Conservation (phyloP, 495 filamentous ascomycete species). For the Usnea hakonensis region DNA sequence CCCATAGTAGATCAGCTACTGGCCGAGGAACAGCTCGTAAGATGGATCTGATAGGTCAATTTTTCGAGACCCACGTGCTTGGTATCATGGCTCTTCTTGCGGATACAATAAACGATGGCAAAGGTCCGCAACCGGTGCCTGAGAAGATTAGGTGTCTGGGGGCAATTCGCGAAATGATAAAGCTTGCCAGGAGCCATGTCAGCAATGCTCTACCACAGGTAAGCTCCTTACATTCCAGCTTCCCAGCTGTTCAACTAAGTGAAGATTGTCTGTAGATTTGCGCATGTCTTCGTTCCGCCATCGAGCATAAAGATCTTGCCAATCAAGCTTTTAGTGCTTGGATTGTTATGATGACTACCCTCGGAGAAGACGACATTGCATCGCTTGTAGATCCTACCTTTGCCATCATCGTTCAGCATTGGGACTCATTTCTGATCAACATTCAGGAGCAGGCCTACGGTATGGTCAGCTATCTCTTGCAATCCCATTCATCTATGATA, state of each 20-base stretch:
- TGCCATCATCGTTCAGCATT: conserved; percentile 74
- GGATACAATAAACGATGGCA: conserved; percentile 68
- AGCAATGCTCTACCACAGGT: conserved; percentile 82
- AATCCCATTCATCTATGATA: conserved; percentile 50
- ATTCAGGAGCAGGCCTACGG: conserved; percentile 50
- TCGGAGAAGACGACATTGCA: conserved; percentile 72
- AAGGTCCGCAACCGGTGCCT: conserved; percentile 46
- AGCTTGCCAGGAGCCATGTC: conserved; percentile 57
- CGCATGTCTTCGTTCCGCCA: conserved; percentile 77
- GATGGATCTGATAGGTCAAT: conserved; percentile 56
- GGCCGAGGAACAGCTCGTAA: conserved; percentile 43
- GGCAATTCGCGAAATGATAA: conserved; percentile 84
- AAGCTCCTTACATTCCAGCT: conserved; percentile 21
- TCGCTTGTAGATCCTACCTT: conserved; percentile 78
- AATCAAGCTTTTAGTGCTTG: conserved; percentile 76
- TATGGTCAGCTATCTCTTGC: conserved; percentile 58
- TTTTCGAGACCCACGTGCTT: conserved; percentile 76
- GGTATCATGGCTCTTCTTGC: conserved; percentile 81
- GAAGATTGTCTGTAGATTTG: conserved; percentile 51
- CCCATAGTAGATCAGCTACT: conserved; percentile 41
- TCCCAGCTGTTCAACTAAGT: conserved; percentile 7
- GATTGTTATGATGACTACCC: conserved; percentile 62
- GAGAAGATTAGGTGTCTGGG: conserved; percentile 69
- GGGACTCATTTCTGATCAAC: conserved; percentile 54
- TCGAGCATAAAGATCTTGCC: conserved; percentile 63